Percentiles rank a stretch among this genome's conserved stretches.
Evolutionary conservation across 495 filamentous ascomycete species (phyloP).

Genomic region (Penicillium soppii): DNA sequence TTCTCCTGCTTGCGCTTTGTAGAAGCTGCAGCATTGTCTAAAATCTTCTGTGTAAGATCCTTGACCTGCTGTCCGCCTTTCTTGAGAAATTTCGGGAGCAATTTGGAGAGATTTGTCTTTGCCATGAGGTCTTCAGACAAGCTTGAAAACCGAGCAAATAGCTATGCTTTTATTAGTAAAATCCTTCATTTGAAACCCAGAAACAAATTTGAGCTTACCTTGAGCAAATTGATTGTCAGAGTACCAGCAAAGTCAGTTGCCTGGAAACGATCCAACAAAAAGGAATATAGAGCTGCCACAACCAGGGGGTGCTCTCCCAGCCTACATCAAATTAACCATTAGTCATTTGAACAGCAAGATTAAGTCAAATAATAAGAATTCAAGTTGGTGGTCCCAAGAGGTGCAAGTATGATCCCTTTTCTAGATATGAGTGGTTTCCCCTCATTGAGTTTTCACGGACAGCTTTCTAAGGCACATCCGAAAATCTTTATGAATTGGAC

Average conservation of each 20-base stretch:
- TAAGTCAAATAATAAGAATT: conserved; percentile 1
- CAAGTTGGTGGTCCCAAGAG: not conserved
- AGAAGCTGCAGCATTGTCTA: conserved; percentile 55
- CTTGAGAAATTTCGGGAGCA: conserved; percentile 62
- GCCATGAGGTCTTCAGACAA: conserved; percentile 61
- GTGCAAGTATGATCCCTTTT: conserved; percentile 2
- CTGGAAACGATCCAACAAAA: conserved; percentile 65
- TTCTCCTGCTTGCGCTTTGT: conserved; percentile 48
- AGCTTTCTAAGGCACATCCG: conserved; percentile 3
- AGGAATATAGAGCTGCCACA: conserved; percentile 57
- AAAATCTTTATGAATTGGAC: not conserved
- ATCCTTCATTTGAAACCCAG: conserved; percentile 2
- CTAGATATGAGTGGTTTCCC: not conserved
- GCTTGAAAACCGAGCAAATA: conserved; percentile 63
- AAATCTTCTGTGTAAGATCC: conserved; percentile 53
- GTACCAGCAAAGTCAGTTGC: conserved; percentile 62
- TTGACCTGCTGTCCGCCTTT: conserved; percentile 64
- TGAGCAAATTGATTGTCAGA: conserved; percentile 63
- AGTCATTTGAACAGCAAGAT: conserved; percentile 20
- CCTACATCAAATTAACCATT: conserved; percentile 37
- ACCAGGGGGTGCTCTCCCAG: conserved; percentile 58
- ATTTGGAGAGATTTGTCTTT: conserved; percentile 65
- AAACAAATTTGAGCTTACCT: conserved; percentile 34
- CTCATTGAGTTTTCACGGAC: not conserved
- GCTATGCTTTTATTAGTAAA: conserved; percentile 31